phyloP scores from a whole-genome alignment of 768 basidiomycete genomes.

The Pleurotus pulmonarius region DNA sequence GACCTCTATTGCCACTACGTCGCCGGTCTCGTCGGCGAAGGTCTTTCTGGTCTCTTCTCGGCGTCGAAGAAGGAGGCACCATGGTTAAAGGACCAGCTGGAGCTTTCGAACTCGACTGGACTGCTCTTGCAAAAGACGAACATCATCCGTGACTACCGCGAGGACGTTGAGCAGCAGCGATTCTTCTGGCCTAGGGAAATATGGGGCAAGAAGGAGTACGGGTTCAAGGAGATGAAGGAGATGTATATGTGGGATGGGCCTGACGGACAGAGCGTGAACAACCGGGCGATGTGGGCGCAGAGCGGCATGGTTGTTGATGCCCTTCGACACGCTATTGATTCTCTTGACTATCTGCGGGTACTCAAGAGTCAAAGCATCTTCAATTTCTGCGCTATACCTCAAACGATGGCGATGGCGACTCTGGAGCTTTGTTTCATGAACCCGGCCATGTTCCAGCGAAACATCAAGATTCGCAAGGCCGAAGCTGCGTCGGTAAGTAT shows the following conservation, averaged over 20 bases:
- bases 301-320: slow-evolving; percentile 90
- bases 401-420: slow-evolving; percentile 94
- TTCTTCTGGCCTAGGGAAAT: slow-evolving; percentile 96
- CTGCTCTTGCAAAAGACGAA: slow-evolving; percentile 96
- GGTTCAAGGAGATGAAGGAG: slow-evolving; percentile 70
- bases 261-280: slow-evolving; percentile 39
- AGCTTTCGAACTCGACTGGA: slow-evolving; percentile 93
- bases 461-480: slow-evolving; percentile 95
- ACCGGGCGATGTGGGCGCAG: slow-evolving; percentile 72
- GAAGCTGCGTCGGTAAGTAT: slow-evolving; percentile 73
- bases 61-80: slow-evolving; percentile 78
- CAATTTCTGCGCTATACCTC: slow-evolving; percentile 94
- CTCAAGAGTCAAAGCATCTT: slow-evolving; percentile 91
- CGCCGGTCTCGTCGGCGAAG: slow-evolving; percentile 96
- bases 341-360: slow-evolving; percentile 85
- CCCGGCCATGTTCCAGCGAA: slow-evolving; percentile 73
- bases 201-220: slow-evolving; percentile 64
- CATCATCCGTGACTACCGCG: slow-evolving; percentile 92
- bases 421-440: slow-evolving; percentile 94
- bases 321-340: slow-evolving; percentile 76
- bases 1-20: slow-evolving; percentile 99
- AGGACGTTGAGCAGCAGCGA: slow-evolving; percentile 81
- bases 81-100: slow-evolving; percentile 76
- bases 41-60: slow-evolving; percentile 83
- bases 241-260: slow-evolving; percentile 42